Evolutionary conservation across 441 rosid genomes (phyloP), one percentile per base, ranked within the genome.

Genomic region (Jatropha multifida): DNA sequence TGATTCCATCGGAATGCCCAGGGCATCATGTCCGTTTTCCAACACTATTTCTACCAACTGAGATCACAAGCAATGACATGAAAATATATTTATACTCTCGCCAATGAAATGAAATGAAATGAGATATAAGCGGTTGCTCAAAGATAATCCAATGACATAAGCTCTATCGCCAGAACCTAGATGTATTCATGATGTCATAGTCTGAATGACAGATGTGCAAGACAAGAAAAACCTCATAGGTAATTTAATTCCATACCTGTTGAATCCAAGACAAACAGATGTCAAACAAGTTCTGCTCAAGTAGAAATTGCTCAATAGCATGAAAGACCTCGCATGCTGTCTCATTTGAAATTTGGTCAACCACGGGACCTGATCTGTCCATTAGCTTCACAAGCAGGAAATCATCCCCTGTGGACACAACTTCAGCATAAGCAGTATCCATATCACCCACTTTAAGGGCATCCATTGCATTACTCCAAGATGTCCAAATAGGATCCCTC

Each of bases 381-480:
- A 94, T 90, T 73, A 96, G 91, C 87, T 96, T 93, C 83, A 94
- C 90, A 75, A 96, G 90, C 87, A 93, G 86, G 74, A 87, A 85
- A 85, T 96, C 98, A 74, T 96, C 98, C 80, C 93, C 91, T 0
- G 88, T 84, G 62, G 95, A 91, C 48, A 84, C 75, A 66, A 93
- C 92, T 83, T 94, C 98, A 26, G 94, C 90, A 76, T 91, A 94
- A 69, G 97, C 98, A 44, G 97, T 83, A 86, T 94, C 99, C 75
- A 84, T 55, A 83, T 96, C 98, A 76, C 97, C 98, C 65, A 87
- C 87, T 78, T 90, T 96, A 71, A 93, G 81, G 20, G 98, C 94
- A 81, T 96, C 96, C 97, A 94, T 90, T 69, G 98, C 98, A 74
- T 86, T 91, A 79, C 90, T 88, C 99, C 98, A 96, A 62, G 95